Evolutionary conservation across 2,329 filamentous ascomycete genomes (phyloP).

Genomic region (Dactylellina leptospora): DNA sequence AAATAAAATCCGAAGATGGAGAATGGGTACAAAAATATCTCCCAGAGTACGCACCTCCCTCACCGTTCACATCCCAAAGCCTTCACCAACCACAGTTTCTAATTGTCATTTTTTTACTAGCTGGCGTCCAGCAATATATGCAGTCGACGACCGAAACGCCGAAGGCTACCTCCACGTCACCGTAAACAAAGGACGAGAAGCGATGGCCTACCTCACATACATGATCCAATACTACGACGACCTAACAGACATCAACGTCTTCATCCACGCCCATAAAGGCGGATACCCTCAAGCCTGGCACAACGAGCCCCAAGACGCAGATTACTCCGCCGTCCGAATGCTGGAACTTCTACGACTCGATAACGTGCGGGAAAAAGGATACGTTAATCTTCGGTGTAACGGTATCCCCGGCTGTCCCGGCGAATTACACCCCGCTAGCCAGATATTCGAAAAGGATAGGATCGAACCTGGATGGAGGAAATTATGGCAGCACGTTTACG

Average conservation of each 20-base stretch:
- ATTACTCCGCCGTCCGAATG: slow-evolving; percentile 63
- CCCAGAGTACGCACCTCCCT: neutral
- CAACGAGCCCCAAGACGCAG: slow-evolving; percentile 66
- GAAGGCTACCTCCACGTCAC: slow-evolving; percentile 63
- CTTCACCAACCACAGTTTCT: neutral
- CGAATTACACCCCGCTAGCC: slow-evolving; percentile 62
- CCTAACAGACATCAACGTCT: slow-evolving; percentile 69
- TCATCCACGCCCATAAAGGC: slow-evolving; percentile 68
- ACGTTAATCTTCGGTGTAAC: slow-evolving; percentile 70
- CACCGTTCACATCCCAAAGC: neutral
- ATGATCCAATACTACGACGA: slow-evolving; percentile 71
- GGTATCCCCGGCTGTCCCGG: slow-evolving; percentile 69
- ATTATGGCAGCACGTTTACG: slow-evolving; percentile 32
- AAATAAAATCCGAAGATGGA: slow-evolving; percentile 22
- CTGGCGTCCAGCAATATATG: slow-evolving; percentile 62
- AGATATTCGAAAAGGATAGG: slow-evolving; percentile 61
- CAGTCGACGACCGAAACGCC: slow-evolving; percentile 63
- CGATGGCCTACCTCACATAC: slow-evolving; percentile 71
- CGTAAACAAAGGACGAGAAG: slow-evolving; percentile 70
- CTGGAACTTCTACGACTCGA: slow-evolving; percentile 65
- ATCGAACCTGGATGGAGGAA: slow-evolving; percentile 36
- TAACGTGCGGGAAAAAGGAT: slow-evolving; percentile 66
- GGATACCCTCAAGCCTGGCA: slow-evolving; percentile 65
- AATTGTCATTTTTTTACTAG: slow-evolving; percentile 12
- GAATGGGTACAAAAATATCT: slow-evolving; percentile 28